Evolutionary conservation across 2,329 filamentous ascomycete species (phyloP).

Genomic region (Xylariaceae sp.): DNA sequence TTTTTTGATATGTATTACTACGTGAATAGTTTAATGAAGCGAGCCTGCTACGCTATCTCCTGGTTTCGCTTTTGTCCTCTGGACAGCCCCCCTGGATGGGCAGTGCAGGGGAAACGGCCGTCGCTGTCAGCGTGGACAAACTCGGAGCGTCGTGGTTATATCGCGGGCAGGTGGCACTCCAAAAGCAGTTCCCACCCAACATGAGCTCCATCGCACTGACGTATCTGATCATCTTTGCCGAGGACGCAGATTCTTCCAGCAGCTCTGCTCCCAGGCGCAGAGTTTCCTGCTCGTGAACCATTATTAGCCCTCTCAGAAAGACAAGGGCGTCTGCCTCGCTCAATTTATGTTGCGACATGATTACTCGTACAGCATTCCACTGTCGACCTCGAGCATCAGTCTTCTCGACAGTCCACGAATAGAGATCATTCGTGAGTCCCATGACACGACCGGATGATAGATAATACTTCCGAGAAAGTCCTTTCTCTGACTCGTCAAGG

Average conservation of each 20-base stretch:
- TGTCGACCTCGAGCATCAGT: constrained; percentile 17
- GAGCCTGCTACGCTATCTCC: no score
- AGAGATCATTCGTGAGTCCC: constrained; percentile 21
- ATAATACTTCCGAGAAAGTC: constrained; percentile 16
- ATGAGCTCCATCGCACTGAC: constrained; percentile 18
- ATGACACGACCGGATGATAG: constrained; percentile 20
- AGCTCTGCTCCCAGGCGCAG: constrained; percentile 14
- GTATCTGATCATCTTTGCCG: constrained; percentile 15
- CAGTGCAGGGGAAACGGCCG: no score
- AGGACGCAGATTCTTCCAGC: constrained; percentile 12
- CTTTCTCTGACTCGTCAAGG: constrained; percentile 19
- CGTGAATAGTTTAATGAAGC: no score
- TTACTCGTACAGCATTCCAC: constrained; percentile 21
- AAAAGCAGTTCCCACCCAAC: constrained; percentile 21
- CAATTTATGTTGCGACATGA: constrained; percentile 20
- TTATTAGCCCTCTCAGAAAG: constrained; percentile 17
- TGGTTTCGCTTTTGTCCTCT: no score
- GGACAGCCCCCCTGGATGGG: no score
- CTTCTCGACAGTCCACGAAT: constrained; percentile 21
- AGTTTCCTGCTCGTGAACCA: constrained; percentile 16
- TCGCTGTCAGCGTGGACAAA: no score
- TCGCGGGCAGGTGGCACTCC: constrained; percentile 18
- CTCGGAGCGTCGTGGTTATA: no score
- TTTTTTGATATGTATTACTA: no score
- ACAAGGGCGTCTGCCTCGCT: constrained; percentile 16